These are phyloP conservation scores for Inga oerstediana DNA, from an alignment of 306 rosid genomes.

Conservation along the genomic window DNA sequence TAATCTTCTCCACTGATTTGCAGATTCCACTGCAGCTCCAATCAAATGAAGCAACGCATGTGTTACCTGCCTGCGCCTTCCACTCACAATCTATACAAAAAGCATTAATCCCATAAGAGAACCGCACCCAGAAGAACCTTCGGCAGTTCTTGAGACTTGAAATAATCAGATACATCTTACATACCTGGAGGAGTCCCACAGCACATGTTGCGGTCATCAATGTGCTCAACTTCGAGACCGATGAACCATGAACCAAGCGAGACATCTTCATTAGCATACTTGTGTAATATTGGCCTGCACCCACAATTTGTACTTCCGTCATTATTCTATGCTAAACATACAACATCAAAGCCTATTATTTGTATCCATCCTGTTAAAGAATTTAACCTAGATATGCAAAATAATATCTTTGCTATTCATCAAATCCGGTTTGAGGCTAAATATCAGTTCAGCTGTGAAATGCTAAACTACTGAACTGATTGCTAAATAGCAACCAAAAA, in stretches of 20 bases:
- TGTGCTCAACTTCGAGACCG: conserved; percentile 97
- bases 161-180: background rate
- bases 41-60: conserved; percentile 88
- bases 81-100: conserved; percentile 84
- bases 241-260: conserved; percentile 98
- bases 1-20: conserved; percentile 95
- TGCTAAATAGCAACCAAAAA: background rate
- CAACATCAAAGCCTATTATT: background rate
- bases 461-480: conserved; percentile 3
- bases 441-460: conserved; percentile 8
- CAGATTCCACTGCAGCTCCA: conserved; percentile 99
- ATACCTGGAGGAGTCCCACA: conserved; percentile 99
- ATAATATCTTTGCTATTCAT: background rate
- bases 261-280: conserved; percentile 98
- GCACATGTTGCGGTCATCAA: conserved; percentile 95
- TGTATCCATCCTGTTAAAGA: background rate
- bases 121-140: conserved; percentile 3
- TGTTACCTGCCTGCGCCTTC: conserved; percentile 96
- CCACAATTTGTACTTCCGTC: conserved; percentile 32
- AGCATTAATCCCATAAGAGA: conserved; percentile 29
- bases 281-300: conserved; percentile 87
- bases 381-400: conserved; percentile 5
- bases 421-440: conserved; percentile 2
- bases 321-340: background rate
- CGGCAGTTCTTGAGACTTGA: background rate